Conservation (phyloP, 345 rosid species). For the Physaria fendleri region DNA sequence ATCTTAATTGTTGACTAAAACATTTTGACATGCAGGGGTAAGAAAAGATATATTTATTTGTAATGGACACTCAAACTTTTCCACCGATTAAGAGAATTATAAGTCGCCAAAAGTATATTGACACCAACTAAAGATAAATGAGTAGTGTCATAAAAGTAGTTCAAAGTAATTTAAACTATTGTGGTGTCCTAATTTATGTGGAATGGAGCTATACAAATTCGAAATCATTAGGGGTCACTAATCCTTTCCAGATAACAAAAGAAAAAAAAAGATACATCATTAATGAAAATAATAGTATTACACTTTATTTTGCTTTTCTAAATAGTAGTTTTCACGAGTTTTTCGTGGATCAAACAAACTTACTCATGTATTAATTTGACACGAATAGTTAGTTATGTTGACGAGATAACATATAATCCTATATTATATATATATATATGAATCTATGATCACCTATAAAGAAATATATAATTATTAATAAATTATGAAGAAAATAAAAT, state of each 20-base stretch:
- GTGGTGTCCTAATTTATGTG: background rate
- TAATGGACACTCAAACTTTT: background rate
- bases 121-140: background rate
- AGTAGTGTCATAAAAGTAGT: background rate
- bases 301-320: background rate
- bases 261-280: background rate
- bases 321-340: background rate
- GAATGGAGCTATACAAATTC: slow-evolving; percentile 6
- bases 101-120: background rate
- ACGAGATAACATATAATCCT: too few species aligned
- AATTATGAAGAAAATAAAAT: too few species aligned
- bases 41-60: background rate
- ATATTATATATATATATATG: too few species aligned
- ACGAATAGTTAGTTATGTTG: too few species aligned
- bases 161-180: background rate
- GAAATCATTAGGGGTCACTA: background rate
- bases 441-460: too few species aligned
- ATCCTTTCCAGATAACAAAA: background rate
- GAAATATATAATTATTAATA: too few species aligned
- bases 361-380: too few species aligned
- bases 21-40: too few species aligned
- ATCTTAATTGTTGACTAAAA: too few species aligned
- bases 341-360: too few species aligned
- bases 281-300: background rate
- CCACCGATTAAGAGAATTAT: background rate